These are phyloP conservation scores for Cylindrotheca fusiformis DNA, from an alignment of 108 stramenopile species.

Conservation along the genomic window DNA sequence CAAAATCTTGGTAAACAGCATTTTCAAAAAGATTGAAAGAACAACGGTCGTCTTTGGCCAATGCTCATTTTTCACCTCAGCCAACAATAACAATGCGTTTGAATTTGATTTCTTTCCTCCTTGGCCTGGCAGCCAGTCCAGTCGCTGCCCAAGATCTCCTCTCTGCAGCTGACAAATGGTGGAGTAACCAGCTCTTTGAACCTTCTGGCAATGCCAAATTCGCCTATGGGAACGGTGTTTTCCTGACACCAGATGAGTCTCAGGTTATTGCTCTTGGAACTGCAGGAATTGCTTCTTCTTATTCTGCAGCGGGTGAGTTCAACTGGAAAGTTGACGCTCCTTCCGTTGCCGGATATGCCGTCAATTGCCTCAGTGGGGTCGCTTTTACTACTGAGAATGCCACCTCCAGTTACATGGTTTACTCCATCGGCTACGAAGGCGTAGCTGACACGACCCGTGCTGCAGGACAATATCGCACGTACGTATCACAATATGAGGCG, in stretches of 20 bases:
- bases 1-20: no score
- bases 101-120: background rate
- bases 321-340: background rate
- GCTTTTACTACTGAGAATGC: background rate
- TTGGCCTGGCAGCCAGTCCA: background rate
- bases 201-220: conserved; percentile 3
- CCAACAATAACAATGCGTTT: background rate
- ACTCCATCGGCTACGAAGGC: background rate
- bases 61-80: no score
- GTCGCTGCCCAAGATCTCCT: background rate
- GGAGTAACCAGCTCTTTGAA: conserved; percentile 6
- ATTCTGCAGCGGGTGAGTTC: conserved; percentile 3
- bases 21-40: no score
- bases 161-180: background rate
- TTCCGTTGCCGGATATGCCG: background rate
- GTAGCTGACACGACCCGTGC: background rate
- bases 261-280: background rate
- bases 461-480: background rate
- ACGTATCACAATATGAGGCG: background rate
- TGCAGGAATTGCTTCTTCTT: conserved; percentile 2
- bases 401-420: conserved; percentile 4
- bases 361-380: conserved; percentile 1
- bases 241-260: conserved; percentile 5
- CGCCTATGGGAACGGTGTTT: conserved; percentile 6
- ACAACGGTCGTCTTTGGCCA: no score